phyloP scores from a whole-genome alignment of 306 rosid genomes.

The Prunus dulcis region DNA sequence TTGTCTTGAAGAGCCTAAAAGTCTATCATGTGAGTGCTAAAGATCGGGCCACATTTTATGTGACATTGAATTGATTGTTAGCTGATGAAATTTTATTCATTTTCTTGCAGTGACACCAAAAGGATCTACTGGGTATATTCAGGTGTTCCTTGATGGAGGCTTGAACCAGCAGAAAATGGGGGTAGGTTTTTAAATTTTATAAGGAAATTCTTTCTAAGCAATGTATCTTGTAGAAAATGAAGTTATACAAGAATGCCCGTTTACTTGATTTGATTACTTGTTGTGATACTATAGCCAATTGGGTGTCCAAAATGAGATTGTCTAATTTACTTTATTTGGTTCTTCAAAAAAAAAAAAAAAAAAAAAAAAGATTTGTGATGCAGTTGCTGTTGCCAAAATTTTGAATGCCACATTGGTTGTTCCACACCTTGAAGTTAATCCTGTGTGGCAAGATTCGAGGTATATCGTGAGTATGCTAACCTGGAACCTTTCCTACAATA shows the following conservation, averaged over 20 bases:
- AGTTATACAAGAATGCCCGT: not conserved
- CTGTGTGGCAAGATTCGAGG: constrained; percentile 98
- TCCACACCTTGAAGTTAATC: constrained; percentile 89
- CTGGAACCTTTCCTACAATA: constrained; percentile 11
- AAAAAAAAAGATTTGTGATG: constrained; percentile 71
- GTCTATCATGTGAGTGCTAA: constrained; percentile 54
- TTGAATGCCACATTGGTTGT: constrained; percentile 91
- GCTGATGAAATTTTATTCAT: constrained; percentile 11
- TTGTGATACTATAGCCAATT: not conserved
- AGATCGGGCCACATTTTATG: not conserved
- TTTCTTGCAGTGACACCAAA: constrained; percentile 52
- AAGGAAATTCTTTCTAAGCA: not conserved
- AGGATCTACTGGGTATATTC: constrained; percentile 70
- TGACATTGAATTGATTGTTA: not conserved
- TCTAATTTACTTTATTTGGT: constrained; percentile 4
- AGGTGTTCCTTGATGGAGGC: constrained; percentile 97
- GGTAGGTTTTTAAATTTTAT: constrained; percentile 41
- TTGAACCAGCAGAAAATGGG: constrained; percentile 98
- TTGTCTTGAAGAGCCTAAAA: constrained; percentile 44
- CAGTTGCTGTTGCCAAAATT: constrained; percentile 93
- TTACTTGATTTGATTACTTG: constrained; percentile 3
- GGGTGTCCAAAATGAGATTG: not conserved
- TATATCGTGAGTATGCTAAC: constrained; percentile 26
- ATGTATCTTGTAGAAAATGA: not conserved
- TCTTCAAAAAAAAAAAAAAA: not conserved